Percentiles rank a stretch among this genome's conserved stretches.
These are phyloP conservation scores for Colletotrichum zoysiae DNA, from an alignment of 2,329 filamentous ascomycete species.

Conservation along the genomic window DNA sequence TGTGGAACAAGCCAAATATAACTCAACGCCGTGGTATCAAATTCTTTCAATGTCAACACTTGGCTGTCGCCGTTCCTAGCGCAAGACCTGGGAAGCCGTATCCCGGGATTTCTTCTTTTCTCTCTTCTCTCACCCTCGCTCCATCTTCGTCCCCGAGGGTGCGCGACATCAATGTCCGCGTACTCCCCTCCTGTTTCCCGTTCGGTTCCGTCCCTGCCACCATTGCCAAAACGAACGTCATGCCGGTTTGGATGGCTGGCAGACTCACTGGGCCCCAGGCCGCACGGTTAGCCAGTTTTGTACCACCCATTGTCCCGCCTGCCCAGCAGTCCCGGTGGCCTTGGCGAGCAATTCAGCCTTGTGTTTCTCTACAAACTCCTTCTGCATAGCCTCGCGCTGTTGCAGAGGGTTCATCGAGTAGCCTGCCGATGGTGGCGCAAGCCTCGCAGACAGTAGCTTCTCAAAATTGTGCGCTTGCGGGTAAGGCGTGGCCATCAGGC, in stretches of 20 bases:
- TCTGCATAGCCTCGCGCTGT: slow-evolving; percentile 62
- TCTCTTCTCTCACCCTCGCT: not conserved
- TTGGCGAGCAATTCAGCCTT: slow-evolving; percentile 58
- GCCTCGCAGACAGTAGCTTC: slow-evolving; percentile 58
- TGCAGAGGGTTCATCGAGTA: slow-evolving; percentile 60
- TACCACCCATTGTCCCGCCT: slow-evolving; percentile 54
- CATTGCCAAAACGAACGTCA: not conserved
- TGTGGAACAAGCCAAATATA: not conserved
- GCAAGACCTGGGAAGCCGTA: not conserved
- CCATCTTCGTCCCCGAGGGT: not conserved
- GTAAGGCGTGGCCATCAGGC: slow-evolving; percentile 60
- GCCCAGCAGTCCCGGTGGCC: slow-evolving; percentile 53
- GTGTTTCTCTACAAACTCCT: slow-evolving; percentile 58
- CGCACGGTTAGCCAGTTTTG: slow-evolving; percentile 52
- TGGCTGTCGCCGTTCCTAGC: not conserved
- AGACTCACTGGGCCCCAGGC: slow-evolving; percentile 28
- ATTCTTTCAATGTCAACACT: not conserved
- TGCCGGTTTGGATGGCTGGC: not conserved
- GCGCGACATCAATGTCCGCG: not conserved
- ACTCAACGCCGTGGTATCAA: slow-evolving; percentile 36
- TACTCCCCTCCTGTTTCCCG: not conserved
- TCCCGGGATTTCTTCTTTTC: not conserved
- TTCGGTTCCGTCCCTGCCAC: not conserved
- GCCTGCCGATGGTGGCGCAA: slow-evolving; percentile 51
- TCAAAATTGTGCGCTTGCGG: slow-evolving; percentile 58